phyloP scores from a whole-genome alignment of 495 filamentous ascomycete species.

The Darksidea phi region DNA sequence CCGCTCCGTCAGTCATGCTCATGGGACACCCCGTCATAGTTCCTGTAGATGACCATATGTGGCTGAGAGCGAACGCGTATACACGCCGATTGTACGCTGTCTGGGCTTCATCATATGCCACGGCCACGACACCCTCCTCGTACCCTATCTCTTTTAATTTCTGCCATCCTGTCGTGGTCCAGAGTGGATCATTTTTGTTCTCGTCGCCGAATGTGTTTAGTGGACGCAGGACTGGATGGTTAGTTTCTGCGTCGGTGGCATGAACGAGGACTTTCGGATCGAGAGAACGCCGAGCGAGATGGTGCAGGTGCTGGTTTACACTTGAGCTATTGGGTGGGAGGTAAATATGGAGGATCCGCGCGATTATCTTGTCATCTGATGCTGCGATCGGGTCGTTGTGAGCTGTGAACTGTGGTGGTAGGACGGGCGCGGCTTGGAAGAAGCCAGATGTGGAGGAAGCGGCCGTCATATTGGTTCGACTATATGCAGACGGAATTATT shows the following conservation, averaged over 20 bases:
- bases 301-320: conserved; percentile 11
- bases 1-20: conserved; percentile 71
- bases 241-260: too few relatives aligned
- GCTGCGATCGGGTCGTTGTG: background rate
- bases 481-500: too few relatives aligned
- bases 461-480: background rate
- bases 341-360: conserved; percentile 14
- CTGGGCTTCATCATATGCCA: conserved; percentile 52
- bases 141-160: conserved; percentile 55
- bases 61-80: conserved; percentile 58
- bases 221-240: too few relatives aligned
- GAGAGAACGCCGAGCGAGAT: conserved; percentile 3
- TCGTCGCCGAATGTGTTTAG: too few relatives aligned
- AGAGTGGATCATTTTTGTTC: conserved; percentile 46
- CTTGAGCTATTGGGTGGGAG: background rate
- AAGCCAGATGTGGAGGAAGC: conserved; percentile 29
- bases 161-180: conserved; percentile 59
- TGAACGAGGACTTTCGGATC: conserved; percentile 15
- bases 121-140: conserved; percentile 53
- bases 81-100: conserved; percentile 54
- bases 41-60: conserved; percentile 63
- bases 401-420: conserved; percentile 23
- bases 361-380: conserved; percentile 21
- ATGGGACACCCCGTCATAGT: conserved; percentile 65
- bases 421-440: conserved; percentile 27